Conservation (phyloP, 2,329 filamentous ascomycete species). For the Trichoderma sp. region DNA sequence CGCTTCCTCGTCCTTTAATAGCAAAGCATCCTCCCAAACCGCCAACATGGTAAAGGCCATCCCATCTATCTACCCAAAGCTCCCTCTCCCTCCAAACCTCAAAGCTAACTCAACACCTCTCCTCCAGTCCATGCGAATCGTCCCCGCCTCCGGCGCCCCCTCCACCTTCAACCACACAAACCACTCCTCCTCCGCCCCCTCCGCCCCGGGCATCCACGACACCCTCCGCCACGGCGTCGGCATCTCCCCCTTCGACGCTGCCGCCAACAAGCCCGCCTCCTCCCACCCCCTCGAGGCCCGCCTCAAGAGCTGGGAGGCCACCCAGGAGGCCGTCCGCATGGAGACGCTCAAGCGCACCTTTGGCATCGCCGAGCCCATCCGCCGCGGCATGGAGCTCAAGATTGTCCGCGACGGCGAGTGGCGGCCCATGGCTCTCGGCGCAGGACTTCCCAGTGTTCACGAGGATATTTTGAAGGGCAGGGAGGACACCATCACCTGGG, state of each 20-base stretch:
- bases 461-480: constrained; percentile 82
- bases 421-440: constrained; percentile 68
- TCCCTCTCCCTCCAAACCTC: not conserved
- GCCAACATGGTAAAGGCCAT: constrained; percentile 49
- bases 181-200: constrained; percentile 71
- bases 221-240: constrained; percentile 82
- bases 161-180: constrained; percentile 59
- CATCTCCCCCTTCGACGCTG: constrained; percentile 52
- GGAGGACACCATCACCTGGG: constrained; percentile 80
- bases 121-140: constrained; percentile 82
- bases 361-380: constrained; percentile 88
- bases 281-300: constrained; percentile 89
- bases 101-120: constrained; percentile 14
- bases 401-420: constrained; percentile 78
- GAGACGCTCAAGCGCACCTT: constrained; percentile 81
- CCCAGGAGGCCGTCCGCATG: constrained; percentile 86
- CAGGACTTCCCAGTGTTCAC: constrained; percentile 65
- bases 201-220: constrained; percentile 89
- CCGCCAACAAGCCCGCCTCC: constrained; percentile 48
- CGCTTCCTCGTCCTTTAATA: not conserved
- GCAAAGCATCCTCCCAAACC: not conserved
- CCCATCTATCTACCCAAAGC: not conserved
- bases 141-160: constrained; percentile 66
- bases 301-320: constrained; percentile 84
- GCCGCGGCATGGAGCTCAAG: constrained; percentile 92